phyloP scores from a whole-genome alignment of 2,329 filamentous ascomycete genomes.

The Teratosphaeria gauchensis region DNA sequence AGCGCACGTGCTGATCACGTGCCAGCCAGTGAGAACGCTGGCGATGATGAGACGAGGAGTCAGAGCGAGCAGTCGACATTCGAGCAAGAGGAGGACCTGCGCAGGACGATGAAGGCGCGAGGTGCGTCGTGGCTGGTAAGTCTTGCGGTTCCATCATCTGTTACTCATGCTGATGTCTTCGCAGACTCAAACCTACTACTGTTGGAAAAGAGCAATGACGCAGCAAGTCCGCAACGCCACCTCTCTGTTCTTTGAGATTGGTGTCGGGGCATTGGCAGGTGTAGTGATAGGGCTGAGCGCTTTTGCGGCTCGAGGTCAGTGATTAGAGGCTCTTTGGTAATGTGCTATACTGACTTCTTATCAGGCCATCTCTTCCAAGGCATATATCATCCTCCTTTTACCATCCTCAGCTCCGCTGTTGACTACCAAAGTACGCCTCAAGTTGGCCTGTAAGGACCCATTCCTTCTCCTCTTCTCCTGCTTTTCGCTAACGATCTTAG shows the following conservation, averaged over 20 bases:
- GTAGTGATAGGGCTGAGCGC: conserved; percentile 47
- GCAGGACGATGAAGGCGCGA: conserved; percentile 39
- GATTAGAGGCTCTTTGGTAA: background rate
- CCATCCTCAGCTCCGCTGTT: conserved; percentile 42
- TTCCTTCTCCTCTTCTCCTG: background rate
- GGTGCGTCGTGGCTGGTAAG: conserved; percentile 34
- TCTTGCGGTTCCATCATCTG: background rate
- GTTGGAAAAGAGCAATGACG: conserved; percentile 42
- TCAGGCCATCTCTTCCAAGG: conserved; percentile 45
- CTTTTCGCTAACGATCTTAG: background rate
- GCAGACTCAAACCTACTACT: conserved; percentile 44
- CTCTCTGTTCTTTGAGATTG: conserved; percentile 46
- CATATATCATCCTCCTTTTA: conserved; percentile 42
- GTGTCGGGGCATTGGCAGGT: conserved; percentile 43
- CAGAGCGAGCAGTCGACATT: conserved; percentile 27
- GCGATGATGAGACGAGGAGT: conserved; percentile 3
- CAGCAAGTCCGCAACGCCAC: conserved; percentile 48
- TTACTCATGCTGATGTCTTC: background rate
- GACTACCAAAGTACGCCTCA: conserved; percentile 44
- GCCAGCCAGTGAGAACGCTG: background rate
- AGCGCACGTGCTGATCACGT: no score
- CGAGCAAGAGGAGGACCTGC: conserved; percentile 34
- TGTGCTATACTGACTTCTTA: background rate
- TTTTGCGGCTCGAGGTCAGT: conserved; percentile 30
- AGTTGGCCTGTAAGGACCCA: conserved; percentile 33